Conservation (phyloP, 331 rosid species). For the Dryas integrifolia region DNA sequence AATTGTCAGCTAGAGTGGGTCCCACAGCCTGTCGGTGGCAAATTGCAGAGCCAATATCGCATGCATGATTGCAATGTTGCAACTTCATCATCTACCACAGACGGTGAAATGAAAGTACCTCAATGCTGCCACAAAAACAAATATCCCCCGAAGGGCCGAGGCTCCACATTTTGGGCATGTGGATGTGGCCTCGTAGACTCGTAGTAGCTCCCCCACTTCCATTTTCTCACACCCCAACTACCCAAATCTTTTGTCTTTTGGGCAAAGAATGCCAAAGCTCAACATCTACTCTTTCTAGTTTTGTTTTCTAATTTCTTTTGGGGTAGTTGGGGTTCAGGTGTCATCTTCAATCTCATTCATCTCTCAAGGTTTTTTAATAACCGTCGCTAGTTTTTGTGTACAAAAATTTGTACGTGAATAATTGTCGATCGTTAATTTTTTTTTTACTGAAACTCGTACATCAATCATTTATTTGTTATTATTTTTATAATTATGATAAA, state of each 20-base stretch:
- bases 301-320: neutral
- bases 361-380: too few species aligned
- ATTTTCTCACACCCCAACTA: neutral
- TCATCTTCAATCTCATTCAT: too few species aligned
- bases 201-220: neutral
- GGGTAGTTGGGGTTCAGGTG: neutral
- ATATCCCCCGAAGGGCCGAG: too few species aligned
- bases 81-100: neutral
- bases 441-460: too few species aligned
- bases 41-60: neutral
- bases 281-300: neutral
- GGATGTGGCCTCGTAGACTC: too few species aligned
- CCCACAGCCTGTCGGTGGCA: conserved; percentile 2
- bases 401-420: too few species aligned
- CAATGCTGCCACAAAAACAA: too few species aligned
- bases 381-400: too few species aligned
- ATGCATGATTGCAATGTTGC: neutral
- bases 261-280: neutral
- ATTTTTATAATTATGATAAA: too few species aligned
- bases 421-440: too few species aligned
- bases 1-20: neutral
- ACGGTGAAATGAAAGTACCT: neutral
- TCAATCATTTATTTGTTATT: too few species aligned
- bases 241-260: neutral
- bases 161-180: too few species aligned